Evolutionary conservation across 352 stramenopile species (phyloP).

Genomic region (Phytophthora fragariaefolia): DNA sequence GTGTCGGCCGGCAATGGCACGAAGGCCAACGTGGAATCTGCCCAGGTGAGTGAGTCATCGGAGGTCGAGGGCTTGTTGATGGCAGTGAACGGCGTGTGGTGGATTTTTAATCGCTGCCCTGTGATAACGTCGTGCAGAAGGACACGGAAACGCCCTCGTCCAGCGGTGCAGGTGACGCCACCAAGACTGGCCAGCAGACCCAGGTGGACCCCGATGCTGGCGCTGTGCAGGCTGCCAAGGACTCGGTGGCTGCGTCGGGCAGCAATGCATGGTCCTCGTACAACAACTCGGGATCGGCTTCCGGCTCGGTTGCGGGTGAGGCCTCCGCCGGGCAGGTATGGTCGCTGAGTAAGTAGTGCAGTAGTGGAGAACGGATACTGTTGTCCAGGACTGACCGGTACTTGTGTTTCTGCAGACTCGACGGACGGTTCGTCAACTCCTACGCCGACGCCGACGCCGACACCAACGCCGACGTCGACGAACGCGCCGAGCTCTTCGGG

Average conservation of each 20-base stretch:
- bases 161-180: constrained; percentile 5
- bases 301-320: constrained; percentile 27
- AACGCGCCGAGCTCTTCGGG: constrained; percentile 31
- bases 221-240: constrained; percentile 33
- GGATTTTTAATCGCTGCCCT: constrained; percentile 5
- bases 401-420: constrained; percentile 25
- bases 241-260: constrained; percentile 18
- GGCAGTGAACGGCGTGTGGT: too few relatives aligned
- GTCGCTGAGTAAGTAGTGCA: constrained; percentile 28
- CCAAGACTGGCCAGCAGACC: constrained; percentile 10
- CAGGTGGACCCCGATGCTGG: constrained; percentile 22
- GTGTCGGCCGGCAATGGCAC: constrained; percentile 17
- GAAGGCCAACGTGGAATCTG: constrained; percentile 46
- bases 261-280: constrained; percentile 26
- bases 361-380: not conserved
- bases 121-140: constrained; percentile 8
- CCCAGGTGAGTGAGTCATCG: constrained; percentile 41
- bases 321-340: constrained; percentile 30
- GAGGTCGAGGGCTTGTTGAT: not conserved
- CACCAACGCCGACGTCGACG: constrained; percentile 24
- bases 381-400: too few relatives aligned
- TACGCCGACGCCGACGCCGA: constrained; percentile 14
- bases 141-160: constrained; percentile 21
- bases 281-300: constrained; percentile 30
- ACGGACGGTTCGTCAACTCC: constrained; percentile 28